A percentile compares a stretch with the other conserved stretches of the same genome.
phyloP scores from a whole-genome alignment of 257 asterid genomes.

The Verbena officinalis region DNA sequence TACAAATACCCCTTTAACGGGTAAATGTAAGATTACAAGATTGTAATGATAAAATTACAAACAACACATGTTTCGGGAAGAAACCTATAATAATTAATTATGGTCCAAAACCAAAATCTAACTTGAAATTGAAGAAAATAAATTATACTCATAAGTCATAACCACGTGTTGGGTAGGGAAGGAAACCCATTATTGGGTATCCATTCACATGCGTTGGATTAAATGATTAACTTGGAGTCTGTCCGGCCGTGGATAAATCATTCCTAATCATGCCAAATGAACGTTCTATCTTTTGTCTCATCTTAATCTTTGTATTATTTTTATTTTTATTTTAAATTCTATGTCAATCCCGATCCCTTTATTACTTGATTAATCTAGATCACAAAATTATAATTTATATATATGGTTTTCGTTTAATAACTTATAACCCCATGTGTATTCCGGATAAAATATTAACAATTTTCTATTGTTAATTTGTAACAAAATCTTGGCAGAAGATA shows the following conservation, averaged over 20 bases:
- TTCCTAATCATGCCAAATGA: slow-evolving; percentile 44
- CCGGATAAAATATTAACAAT: slow-evolving; percentile 3
- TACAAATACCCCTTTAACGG: no score
- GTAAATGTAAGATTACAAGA: no score
- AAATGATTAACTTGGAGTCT: slow-evolving; percentile 33
- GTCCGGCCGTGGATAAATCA: slow-evolving; percentile 50
- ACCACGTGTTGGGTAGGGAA: slow-evolving; percentile 44
- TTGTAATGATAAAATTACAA: no score
- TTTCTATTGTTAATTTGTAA: slow-evolving; percentile 12
- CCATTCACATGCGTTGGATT: slow-evolving; percentile 33
- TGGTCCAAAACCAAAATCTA: slow-evolving; percentile 5
- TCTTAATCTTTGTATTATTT: background rate
- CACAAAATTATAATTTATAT: slow-evolving; percentile 3
- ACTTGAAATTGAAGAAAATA: slow-evolving; percentile 42
- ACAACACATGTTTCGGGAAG: no score
- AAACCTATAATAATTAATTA: slow-evolving; percentile 26
- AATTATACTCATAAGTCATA: slow-evolving; percentile 26
- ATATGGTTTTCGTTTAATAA: slow-evolving; percentile 19
- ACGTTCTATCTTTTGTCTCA: slow-evolving; percentile 14
- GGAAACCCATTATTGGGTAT: slow-evolving; percentile 37
- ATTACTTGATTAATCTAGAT: background rate
- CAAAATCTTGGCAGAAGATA: slow-evolving; percentile 30
- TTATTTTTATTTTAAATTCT: background rate
- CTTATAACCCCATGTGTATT: slow-evolving; percentile 31
- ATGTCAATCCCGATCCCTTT: background rate